Evolutionary conservation across 148 eudicot genomes (phyloP).

Genomic region (Fallopia convolvulus): DNA sequence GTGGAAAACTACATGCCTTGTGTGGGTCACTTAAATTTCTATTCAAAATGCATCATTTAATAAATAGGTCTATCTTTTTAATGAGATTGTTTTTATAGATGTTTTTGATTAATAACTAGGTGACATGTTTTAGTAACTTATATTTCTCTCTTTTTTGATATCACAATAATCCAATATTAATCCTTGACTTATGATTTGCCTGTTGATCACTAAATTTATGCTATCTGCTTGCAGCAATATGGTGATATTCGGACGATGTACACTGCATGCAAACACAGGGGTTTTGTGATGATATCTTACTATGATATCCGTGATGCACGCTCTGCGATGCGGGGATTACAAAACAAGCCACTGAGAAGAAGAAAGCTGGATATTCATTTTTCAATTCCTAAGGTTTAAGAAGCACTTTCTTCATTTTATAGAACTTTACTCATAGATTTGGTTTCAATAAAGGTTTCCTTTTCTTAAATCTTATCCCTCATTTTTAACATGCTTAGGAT

Average conservation of each 20-base stretch:
- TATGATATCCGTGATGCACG: constrained; percentile 95
- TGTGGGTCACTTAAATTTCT: not conserved
- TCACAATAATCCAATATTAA: not conserved
- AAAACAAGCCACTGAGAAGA: constrained; percentile 69
- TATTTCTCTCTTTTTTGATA: not conserved
- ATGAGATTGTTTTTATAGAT: not conserved
- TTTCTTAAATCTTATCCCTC: not conserved
- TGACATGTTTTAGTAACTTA: not conserved
- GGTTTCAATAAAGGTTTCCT: not conserved
- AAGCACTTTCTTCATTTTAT: not conserved
- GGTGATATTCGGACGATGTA: constrained; percentile 89
- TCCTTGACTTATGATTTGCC: not conserved
- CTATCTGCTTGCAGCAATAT: constrained; percentile 55
- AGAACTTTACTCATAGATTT: not conserved
- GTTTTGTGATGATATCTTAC: constrained; percentile 98
- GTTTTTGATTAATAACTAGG: not conserved
- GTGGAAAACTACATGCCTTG: not conserved
- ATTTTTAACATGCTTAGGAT: constrained; percentile 31
- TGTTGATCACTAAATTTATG: not conserved
- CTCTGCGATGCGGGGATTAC: constrained; percentile 76
- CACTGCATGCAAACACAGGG: constrained; percentile 89
- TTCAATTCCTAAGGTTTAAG: constrained; percentile 83
- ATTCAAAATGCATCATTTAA: not conserved
- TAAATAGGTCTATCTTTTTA: not conserved
- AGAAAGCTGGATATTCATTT: constrained; percentile 96